phyloP scores from a whole-genome alignment of 768 basidiomycete species.

The Mrakia gelida region DNA sequence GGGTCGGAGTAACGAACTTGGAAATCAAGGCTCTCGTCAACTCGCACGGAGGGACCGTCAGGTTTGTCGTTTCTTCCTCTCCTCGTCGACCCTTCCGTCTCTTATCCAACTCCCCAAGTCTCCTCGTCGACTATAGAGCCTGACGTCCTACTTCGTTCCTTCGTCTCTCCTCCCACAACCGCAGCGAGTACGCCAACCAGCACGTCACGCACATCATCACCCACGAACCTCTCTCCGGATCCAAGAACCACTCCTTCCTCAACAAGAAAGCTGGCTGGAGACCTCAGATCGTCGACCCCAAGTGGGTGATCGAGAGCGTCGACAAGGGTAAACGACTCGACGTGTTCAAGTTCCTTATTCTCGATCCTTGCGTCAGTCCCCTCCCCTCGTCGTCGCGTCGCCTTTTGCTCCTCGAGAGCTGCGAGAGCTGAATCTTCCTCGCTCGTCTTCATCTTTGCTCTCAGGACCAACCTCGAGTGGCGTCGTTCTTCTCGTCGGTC shows the following conservation, averaged over 20 bases:
- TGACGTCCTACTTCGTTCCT: not conserved
- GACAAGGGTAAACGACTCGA: not conserved
- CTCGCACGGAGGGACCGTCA: conserved; percentile 7
- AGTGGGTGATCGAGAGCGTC: conserved; percentile 11
- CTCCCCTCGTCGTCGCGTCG: not conserved
- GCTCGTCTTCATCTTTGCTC: not conserved
- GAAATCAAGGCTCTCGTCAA: conserved; percentile 10
- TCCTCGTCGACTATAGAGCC: not conserved
- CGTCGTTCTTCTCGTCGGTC: not conserved
- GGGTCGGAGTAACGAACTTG: not conserved
- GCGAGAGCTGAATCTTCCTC: not conserved
- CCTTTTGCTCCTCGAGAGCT: too few species aligned
- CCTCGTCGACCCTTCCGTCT: too few species aligned
- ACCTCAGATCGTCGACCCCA: conserved; percentile 18
- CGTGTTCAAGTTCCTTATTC: not conserved
- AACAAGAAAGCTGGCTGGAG: conserved; percentile 16
- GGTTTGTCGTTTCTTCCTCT: conserved; percentile 1
- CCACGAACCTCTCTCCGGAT: conserved; percentile 5
- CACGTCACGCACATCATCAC: conserved; percentile 25
- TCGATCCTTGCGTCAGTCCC: not conserved
- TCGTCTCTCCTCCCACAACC: not conserved
- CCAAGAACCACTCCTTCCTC: conserved; percentile 17
- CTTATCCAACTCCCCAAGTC: too few species aligned
- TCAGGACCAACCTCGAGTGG: not conserved
- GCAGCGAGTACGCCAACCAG: not conserved